Percentiles rank a stretch among this genome's conserved stretches.
Conservation (phyloP, 2,329 filamentous ascomycete species). For the Hypoxylon sp. region DNA sequence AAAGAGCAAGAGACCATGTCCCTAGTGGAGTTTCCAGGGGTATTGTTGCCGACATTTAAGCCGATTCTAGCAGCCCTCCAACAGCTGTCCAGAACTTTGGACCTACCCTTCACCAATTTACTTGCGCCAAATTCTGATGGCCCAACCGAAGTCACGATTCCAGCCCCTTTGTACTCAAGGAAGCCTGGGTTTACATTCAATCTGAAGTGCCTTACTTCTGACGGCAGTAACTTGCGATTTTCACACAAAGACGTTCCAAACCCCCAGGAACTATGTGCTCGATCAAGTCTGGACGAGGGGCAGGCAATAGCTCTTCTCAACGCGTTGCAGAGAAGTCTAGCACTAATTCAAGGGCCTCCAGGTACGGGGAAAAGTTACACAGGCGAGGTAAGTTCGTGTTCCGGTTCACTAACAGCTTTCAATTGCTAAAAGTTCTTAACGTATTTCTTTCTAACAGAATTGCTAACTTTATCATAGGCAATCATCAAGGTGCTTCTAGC, state of each 20-base stretch:
- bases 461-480: constrained; percentile 19
- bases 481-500: constrained; percentile 69
- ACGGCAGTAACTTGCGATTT: constrained; percentile 45
- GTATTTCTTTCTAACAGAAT: not conserved
- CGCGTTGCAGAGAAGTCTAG: constrained; percentile 67
- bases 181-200: constrained; percentile 65
- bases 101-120: constrained; percentile 66
- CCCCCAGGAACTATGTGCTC: constrained; percentile 48
- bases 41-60: constrained; percentile 71
- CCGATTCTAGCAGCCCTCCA: constrained; percentile 72
- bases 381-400: constrained; percentile 61
- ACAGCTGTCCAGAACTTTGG: constrained; percentile 60
- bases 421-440: not conserved
- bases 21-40: constrained; percentile 73
- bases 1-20: constrained; percentile 8
- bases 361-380: constrained; percentile 78
- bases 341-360: constrained; percentile 78
- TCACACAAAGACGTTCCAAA: constrained; percentile 37
- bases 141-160: constrained; percentile 50
- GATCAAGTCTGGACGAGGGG: constrained; percentile 66
- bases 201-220: constrained; percentile 54
- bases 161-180: constrained; percentile 67
- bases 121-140: constrained; percentile 55
- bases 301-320: constrained; percentile 67
- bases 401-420: not conserved